These are phyloP conservation scores for Ceratobasidium sp. DNA, from an alignment of 1,284 basidiomycete species.

Conservation along the genomic window DNA sequence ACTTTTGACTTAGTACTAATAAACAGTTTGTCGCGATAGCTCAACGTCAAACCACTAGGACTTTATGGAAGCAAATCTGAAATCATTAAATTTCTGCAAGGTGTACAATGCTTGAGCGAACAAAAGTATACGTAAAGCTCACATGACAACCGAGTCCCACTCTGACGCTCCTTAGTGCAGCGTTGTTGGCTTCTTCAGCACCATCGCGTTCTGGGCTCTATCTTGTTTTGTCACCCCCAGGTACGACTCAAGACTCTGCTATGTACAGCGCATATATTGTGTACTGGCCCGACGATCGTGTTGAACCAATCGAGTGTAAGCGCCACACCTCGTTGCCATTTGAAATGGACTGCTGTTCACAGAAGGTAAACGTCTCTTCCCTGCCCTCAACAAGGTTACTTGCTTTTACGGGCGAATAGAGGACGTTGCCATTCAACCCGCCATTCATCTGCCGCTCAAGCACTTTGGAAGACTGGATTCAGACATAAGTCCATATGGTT, in stretches of 20 bases:
- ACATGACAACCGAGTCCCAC: background rate
- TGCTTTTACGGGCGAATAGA: background rate
- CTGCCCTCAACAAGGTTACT: background rate
- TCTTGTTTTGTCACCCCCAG: background rate
- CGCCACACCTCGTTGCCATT: slow-evolving; percentile 58
- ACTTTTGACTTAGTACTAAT: background rate
- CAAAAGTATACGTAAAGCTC: slow-evolving; percentile 40
- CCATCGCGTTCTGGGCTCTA: background rate
- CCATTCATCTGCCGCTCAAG: background rate
- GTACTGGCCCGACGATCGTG: slow-evolving; percentile 75
- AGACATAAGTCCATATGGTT: background rate
- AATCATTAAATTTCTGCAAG: slow-evolving; percentile 59
- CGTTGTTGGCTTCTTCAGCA: background rate
- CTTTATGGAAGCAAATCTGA: slow-evolving; percentile 65
- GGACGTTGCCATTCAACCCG: too few species aligned
- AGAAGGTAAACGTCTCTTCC: too few species aligned
- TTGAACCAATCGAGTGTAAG: slow-evolving; percentile 66
- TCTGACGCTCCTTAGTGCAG: slow-evolving; percentile 50
- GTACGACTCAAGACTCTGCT: background rate
- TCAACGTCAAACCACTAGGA: slow-evolving; percentile 62
- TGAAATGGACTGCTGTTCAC: slow-evolving; percentile 69
- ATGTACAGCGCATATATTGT: slow-evolving; percentile 57
- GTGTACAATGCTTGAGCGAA: background rate
- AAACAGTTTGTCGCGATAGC: slow-evolving; percentile 51
- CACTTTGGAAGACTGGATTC: background rate